A percentile compares a stretch with the other conserved stretches of the same genome.
phyloP scores from a whole-genome alignment of 164 flowering plant species.

The Stephania cephalantha region DNA sequence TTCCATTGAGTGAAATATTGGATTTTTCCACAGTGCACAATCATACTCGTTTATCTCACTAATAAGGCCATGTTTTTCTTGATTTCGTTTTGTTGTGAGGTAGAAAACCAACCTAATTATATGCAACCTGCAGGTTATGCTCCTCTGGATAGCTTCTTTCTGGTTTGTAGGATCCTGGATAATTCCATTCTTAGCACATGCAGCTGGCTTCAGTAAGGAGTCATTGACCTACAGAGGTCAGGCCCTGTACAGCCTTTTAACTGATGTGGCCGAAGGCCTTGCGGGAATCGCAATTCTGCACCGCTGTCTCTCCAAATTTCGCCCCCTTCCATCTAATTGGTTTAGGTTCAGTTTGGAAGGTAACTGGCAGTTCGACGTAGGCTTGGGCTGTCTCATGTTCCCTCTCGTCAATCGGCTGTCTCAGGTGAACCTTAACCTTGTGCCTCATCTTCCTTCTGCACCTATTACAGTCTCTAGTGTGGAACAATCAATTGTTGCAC shows the following conservation, averaged over 20 bases:
- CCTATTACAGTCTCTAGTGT: constrained; percentile 76
- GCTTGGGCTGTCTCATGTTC: constrained; percentile 85
- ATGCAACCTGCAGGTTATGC: constrained; percentile 68
- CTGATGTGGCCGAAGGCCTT: constrained; percentile 91
- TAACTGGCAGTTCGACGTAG: constrained; percentile 75
- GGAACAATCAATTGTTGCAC: constrained; percentile 87
- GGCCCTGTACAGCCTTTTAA: constrained; percentile 86
- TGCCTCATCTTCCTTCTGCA: constrained; percentile 70
- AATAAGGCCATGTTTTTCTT: neutral
- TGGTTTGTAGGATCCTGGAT: constrained; percentile 98
- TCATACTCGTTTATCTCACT: neutral
- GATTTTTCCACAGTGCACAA: neutral
- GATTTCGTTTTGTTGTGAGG: neutral
- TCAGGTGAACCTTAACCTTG: constrained; percentile 67
- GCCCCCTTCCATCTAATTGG: constrained; percentile 85
- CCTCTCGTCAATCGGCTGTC: constrained; percentile 89
- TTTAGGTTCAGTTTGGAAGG: constrained; percentile 73
- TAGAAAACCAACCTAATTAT: neutral
- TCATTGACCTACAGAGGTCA: constrained; percentile 85
- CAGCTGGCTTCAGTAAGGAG: constrained; percentile 71
- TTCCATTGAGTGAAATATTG: neutral
- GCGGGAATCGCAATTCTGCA: constrained; percentile 87
- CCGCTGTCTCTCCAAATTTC: constrained; percentile 68
- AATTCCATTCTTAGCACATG: constrained; percentile 78
- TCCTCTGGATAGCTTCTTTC: constrained; percentile 88